phyloP scores from a whole-genome alignment of 148 eudicot species.

The Rhododendron ferrugineum region DNA sequence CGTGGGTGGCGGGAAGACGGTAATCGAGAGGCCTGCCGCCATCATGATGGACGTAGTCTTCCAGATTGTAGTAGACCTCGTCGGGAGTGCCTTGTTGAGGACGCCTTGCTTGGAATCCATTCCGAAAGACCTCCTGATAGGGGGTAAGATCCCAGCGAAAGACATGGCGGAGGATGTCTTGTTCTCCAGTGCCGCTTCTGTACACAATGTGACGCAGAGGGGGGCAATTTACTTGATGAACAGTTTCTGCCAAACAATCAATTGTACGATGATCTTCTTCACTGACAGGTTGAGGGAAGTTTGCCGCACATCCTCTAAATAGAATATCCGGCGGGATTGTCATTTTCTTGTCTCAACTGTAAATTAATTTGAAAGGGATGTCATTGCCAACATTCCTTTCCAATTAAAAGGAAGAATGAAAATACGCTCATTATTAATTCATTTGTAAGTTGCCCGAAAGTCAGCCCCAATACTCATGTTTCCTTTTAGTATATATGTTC shows the following conservation, averaged over 20 bases:
- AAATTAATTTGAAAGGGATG: too few relatives aligned
- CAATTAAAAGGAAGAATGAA: not conserved
- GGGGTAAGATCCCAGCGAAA: conserved; percentile 13
- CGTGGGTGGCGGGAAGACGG: conserved; percentile 1
- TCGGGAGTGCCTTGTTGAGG: conserved; percentile 11
- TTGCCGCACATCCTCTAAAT: not conserved
- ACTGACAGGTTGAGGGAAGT: conserved; percentile 1
- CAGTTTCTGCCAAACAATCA: not conserved
- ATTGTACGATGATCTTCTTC: not conserved
- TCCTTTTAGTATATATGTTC: too few relatives aligned
- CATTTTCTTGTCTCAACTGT: not conserved
- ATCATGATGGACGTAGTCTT: conserved; percentile 8
- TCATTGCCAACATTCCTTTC: not conserved
- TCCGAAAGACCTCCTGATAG: not conserved
- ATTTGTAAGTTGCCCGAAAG: too few relatives aligned
- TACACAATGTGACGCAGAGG: conserved; percentile 5
- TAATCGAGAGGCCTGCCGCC: conserved; percentile 8
- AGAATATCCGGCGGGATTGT: not conserved
- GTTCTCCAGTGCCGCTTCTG: conserved; percentile 1
- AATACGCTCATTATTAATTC: not conserved
- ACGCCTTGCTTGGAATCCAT: conserved; percentile 14
- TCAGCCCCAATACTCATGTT: too few relatives aligned
- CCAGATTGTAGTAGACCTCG: not conserved
- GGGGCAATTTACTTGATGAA: not conserved
- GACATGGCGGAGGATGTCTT: conserved; percentile 15